Evolutionary conservation across 495 filamentous ascomycete species (phyloP).

Genomic region (Aspergillus hancockii): DNA sequence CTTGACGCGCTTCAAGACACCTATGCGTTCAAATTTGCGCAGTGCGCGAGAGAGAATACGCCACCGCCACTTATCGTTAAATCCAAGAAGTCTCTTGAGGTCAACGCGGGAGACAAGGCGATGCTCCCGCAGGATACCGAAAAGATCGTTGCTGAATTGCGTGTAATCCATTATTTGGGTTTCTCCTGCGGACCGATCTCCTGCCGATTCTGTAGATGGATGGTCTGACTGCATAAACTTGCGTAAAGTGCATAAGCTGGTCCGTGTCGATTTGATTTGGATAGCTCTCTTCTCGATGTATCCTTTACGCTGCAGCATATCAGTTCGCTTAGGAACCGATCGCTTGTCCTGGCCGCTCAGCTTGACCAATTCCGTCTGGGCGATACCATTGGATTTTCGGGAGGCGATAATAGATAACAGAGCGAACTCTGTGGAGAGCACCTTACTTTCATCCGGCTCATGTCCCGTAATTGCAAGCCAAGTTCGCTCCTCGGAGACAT

Average conservation of each 20-base stretch:
- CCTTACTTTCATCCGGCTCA: conserved; percentile 66
- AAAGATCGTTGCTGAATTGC: conserved; percentile 43
- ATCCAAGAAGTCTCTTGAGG: conserved; percentile 62
- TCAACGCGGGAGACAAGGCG: conserved; percentile 57
- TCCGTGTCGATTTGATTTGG: conserved; percentile 62
- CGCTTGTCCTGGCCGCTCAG: conserved; percentile 85
- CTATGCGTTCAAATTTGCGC: conserved; percentile 67
- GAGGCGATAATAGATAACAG: conserved; percentile 81
- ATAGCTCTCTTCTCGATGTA: conserved; percentile 82
- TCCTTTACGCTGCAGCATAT: conserved; percentile 69
- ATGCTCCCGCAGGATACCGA: conserved; percentile 47
- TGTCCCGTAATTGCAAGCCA: conserved; percentile 85
- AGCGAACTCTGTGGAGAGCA: conserved; percentile 69
- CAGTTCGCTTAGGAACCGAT: conserved; percentile 81
- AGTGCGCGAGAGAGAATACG: conserved; percentile 66
- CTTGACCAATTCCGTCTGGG: conserved; percentile 74
- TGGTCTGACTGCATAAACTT: conserved; percentile 50
- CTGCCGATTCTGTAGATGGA: conserved; percentile 7
- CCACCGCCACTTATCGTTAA: conserved; percentile 62
- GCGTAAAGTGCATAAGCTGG: conserved; percentile 66
- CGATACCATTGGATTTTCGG: conserved; percentile 65
- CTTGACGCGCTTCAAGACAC: conserved; percentile 66
- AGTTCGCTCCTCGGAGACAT: conserved; percentile 61
- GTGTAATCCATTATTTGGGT: conserved; percentile 42
- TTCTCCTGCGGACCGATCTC: neutral